Evolutionary conservation across 2,329 filamentous ascomycete genomes (phyloP).

Genomic region (Fusarium gaditjirri): DNA sequence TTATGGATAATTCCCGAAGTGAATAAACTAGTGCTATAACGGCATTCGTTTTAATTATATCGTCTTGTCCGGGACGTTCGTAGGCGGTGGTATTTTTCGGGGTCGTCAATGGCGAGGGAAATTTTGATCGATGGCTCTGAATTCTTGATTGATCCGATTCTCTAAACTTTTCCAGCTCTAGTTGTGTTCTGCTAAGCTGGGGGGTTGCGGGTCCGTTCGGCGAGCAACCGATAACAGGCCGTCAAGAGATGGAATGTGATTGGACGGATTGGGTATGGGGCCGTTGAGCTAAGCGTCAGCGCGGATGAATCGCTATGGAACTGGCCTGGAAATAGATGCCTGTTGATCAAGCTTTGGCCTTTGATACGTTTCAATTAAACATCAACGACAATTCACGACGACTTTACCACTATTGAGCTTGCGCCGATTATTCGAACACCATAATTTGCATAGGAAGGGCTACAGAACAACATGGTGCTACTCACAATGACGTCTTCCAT

Average conservation of each 20-base stretch:
- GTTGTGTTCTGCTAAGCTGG: slow-evolving; percentile 36
- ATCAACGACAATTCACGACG: background rate
- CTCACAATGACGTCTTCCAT: slow-evolving; percentile 79
- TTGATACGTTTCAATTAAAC: background rate
- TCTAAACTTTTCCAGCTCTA: slow-evolving; percentile 46
- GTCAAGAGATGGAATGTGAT: background rate
- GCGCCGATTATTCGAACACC: accelerated
- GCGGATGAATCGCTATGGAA: slow-evolving; percentile 30
- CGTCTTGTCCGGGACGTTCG: background rate
- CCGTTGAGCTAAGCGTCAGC: slow-evolving; percentile 23
- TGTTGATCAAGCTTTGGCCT: slow-evolving; percentile 1
- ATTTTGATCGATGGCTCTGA: slow-evolving; percentile 33
- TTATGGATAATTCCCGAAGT: background rate
- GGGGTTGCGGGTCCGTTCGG: slow-evolving; percentile 35
- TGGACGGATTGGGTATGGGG: slow-evolving; percentile 5
- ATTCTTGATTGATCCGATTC: slow-evolving; percentile 37
- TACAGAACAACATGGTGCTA: slow-evolving; percentile 69
- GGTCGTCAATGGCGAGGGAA: slow-evolving; percentile 28
- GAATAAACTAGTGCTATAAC: slow-evolving; percentile 8
- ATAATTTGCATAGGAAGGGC: accelerated
- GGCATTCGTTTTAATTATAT: slow-evolving; percentile 23
- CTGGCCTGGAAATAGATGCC: slow-evolving; percentile 24
- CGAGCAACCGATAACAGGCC: slow-evolving; percentile 23
- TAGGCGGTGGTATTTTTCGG: slow-evolving; percentile 4
- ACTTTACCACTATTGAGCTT: background rate